Evolutionary conservation across 2,329 filamentous ascomycete genomes (phyloP).

Genomic region (Eutypella sp.): DNA sequence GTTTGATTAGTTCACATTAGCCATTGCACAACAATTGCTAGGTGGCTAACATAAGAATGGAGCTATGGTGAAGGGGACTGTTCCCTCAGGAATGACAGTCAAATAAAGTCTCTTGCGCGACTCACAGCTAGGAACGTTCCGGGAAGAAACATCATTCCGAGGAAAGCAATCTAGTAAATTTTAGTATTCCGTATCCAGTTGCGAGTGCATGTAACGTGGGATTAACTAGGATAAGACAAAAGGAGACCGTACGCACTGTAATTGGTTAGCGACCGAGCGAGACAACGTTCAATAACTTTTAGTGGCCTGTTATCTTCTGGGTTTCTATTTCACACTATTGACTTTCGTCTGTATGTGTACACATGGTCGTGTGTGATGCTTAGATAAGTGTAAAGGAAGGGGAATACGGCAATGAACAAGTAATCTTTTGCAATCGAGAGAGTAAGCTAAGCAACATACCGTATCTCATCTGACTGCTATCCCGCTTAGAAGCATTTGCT

Average conservation of each 20-base stretch:
- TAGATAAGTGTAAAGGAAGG: too few relatives aligned
- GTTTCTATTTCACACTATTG: too few relatives aligned
- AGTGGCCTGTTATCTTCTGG: too few relatives aligned
- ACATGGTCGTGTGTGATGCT: too few relatives aligned
- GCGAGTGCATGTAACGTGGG: background rate
- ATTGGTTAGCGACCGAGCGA: constrained; percentile 4
- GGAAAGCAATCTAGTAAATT: constrained; percentile 5
- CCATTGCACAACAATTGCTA: background rate
- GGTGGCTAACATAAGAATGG: background rate
- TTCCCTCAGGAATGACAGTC: too few relatives aligned
- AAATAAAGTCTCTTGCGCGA: too few relatives aligned
- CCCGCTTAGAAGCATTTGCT: constrained; percentile 12
- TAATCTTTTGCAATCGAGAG: too few relatives aligned
- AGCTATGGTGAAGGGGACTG: too few relatives aligned
- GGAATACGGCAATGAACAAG: background rate
- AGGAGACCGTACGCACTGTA: background rate
- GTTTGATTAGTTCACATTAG: constrained; percentile 6
- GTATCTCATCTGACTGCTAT: constrained; percentile 15
- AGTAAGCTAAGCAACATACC: too few relatives aligned
- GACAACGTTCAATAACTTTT: too few relatives aligned
- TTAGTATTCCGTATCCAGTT: background rate
- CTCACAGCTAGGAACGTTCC: constrained; percentile 20
- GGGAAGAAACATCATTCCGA: constrained; percentile 19
- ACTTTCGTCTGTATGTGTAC: too few relatives aligned
- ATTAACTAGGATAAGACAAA: background rate